Evolutionary conservation across 2,329 filamentous ascomycete species (phyloP), one percentile per base, ranked within the genome.

Genomic region (Aspergillus flavus): DNA sequence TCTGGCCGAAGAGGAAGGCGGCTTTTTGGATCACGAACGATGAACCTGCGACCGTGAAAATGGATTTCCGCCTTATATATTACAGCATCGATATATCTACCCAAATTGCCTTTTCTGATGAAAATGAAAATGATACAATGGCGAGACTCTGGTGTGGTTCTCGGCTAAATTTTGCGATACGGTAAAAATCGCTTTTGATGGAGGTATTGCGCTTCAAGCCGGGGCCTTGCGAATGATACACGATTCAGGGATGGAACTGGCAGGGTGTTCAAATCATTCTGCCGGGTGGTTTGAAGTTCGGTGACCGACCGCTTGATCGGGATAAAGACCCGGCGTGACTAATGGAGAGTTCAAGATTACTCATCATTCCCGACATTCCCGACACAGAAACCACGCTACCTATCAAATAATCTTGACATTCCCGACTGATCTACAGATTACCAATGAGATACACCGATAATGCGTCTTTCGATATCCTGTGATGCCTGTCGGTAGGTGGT

Each of bases 391-490:
- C 12, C 14, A 36, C 34, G 1, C 14, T 12, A 16, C 34, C 34
- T 36, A 36, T 36, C 34, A 36, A 36, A 3, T 16, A 36, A 12
- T 36, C 32, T 36, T 12, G 34, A 36, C 34, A 36, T 36, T 36
- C 39, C 39, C 39, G 39, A 41, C 19, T 9, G 21, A 52, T 46
- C 43, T 46, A 46, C 19, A 14, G 5, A 46, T 3, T 11, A 9
- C 12, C 19, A n/a, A 52, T 32, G 28, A 14, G 26, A 23, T 21
- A 32, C 30, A 34, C 30, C 21, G 57, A 61, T 41, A 62, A 77
- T 77, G 75, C 71, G 75, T 34, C 64, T 77, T 39, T 77, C 75
- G 30, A 72, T 76, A 65, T 77, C 75, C 52, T 77, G 75, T 69
- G 71, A 75, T 63, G 66, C 65, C 64, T 77, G 75, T 64, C 73